Conservation (phyloP, 257 asterid species). For the Fraxinus quadrangulata region DNA sequence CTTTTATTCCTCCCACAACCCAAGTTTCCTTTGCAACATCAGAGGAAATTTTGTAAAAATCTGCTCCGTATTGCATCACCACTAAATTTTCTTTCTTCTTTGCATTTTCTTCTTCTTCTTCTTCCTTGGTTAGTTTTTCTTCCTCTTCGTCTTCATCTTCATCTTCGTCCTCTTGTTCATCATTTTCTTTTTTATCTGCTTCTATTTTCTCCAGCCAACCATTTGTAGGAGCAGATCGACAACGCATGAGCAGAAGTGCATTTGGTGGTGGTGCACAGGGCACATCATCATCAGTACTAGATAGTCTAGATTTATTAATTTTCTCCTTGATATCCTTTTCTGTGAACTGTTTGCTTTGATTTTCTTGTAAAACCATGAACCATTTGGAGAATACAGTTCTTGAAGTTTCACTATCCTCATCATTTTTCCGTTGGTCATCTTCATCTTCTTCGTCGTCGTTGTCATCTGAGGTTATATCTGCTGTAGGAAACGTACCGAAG, state of each 20-base stretch:
- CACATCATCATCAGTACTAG: constrained; percentile 4
- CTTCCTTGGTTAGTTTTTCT: neutral
- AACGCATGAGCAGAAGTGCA: constrained; percentile 79
- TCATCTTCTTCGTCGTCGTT: constrained; percentile 48
- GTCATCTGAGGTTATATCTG: constrained; percentile 61
- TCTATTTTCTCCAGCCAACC: constrained; percentile 63
- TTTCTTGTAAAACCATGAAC: constrained; percentile 80
- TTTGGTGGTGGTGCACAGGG: constrained; percentile 57
- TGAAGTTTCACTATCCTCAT: constrained; percentile 37
- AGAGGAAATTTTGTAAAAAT: constrained; percentile 48
- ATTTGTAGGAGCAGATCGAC: constrained; percentile 87
- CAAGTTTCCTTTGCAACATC: constrained; percentile 70
- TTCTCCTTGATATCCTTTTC: constrained; percentile 8
- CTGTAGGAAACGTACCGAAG: constrained; percentile 62
- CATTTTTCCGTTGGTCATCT: constrained; percentile 15
- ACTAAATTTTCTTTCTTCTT: constrained; percentile 37
- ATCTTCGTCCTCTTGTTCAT: constrained; percentile 7
- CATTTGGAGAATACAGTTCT: constrained; percentile 72
- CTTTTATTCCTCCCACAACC: constrained; percentile 70
- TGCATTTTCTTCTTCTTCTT: constrained; percentile 5
- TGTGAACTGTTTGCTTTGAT: constrained; percentile 26
- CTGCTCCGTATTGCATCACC: constrained; percentile 56
- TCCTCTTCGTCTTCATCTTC: constrained; percentile 11
- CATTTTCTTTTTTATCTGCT: constrained; percentile 28
- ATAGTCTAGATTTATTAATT: constrained; percentile 7